A percentile compares a stretch with the other conserved stretches of the same genome.
These are phyloP conservation scores for Boletellus sp. DNA, from an alignment of 1,284 basidiomycete genomes.

Conservation along the genomic window DNA sequence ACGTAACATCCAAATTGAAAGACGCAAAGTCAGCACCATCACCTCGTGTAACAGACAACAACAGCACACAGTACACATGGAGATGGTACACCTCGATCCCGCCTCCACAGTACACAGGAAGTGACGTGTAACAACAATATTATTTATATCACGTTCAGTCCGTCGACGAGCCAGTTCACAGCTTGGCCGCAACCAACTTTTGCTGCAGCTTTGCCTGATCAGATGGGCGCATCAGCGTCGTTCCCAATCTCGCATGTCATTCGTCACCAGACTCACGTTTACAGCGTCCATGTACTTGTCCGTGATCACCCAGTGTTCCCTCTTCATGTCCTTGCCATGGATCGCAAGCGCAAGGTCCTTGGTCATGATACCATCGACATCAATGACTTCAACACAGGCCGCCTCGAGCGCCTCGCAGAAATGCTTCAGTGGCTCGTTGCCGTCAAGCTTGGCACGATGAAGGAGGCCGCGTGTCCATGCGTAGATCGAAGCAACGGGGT, in stretches of 20 bases:
- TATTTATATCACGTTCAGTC: slow-evolving; percentile 10
- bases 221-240: slow-evolving; percentile 15
- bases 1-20: neutral
- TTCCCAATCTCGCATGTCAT: neutral
- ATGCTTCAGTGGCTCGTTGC: slow-evolving; percentile 68
- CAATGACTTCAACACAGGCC: slow-evolving; percentile 90
- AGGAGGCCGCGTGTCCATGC: slow-evolving; percentile 96
- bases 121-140: slow-evolving; percentile 11
- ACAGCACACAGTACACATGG: slow-evolving; percentile 16
- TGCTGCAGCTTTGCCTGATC: slow-evolving; percentile 53
- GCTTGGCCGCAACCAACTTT: slow-evolving; percentile 39
- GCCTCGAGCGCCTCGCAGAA: slow-evolving; percentile 86
- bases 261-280: slow-evolving; percentile 48
- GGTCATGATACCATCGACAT: slow-evolving; percentile 89
- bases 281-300: slow-evolving; percentile 90
- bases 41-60: neutral
- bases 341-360: slow-evolving; percentile 96
- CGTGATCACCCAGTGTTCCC: slow-evolving; percentile 93
- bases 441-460: slow-evolving; percentile 92
- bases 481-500: slow-evolving; percentile 98
- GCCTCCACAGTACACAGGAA: slow-evolving; percentile 11
- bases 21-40: neutral
- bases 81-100: slow-evolving; percentile 24
- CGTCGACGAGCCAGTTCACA: slow-evolving; percentile 13
- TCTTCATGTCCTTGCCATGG: slow-evolving; percentile 87